phyloP scores from a whole-genome alignment of 306 rosid genomes.

The Morella rubra region DNA sequence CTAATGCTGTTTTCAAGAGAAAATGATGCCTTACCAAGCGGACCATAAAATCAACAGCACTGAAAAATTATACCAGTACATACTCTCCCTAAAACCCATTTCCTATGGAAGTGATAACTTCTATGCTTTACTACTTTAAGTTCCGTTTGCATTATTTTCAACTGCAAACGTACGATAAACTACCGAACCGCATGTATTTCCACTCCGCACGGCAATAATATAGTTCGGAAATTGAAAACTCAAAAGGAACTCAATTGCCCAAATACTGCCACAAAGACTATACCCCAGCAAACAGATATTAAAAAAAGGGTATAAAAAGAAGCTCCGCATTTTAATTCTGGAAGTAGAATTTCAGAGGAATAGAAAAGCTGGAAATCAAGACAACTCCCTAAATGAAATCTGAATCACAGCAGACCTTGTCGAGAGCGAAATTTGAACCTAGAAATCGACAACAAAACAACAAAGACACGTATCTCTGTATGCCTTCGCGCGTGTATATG shows the following conservation, averaged over 20 bases:
- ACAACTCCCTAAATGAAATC: background rate
- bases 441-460: slow-evolving; percentile 21
- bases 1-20: background rate
- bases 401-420: background rate
- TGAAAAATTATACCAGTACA: no score
- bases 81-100: background rate
- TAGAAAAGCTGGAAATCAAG: background rate
- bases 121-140: background rate
- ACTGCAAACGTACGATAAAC: background rate
- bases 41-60: background rate
- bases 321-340: background rate
- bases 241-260: no score
- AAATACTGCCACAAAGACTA: no score
- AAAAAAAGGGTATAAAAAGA: background rate
- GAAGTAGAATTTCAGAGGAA: background rate
- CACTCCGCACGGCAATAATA: background rate
- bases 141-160: background rate
- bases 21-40: background rate
- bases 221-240: background rate
- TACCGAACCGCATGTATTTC: background rate
- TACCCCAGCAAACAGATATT: background rate
- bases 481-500: background rate
- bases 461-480: background rate
- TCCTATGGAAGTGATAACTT: background rate
- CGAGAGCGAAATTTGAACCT: background rate